Base-by-base conservation (phyloP, 495 filamentous ascomycete genomes). In the Neurospora sp. region DNA sequence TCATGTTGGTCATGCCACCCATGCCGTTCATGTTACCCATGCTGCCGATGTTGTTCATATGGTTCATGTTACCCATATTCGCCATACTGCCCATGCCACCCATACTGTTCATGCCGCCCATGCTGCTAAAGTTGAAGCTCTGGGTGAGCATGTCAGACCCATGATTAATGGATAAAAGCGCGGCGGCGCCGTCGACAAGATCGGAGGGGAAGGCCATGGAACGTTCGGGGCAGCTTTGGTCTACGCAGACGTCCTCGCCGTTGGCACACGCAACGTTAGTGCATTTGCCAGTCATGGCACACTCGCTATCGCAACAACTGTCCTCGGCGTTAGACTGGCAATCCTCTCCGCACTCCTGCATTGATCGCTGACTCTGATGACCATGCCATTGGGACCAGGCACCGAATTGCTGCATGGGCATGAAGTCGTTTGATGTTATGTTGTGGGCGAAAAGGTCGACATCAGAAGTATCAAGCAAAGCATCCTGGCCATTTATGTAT, bases 261-360 rank as follows among this genome's bases (percentile, higher is more conserved):
- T 78, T 76, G 68, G 77, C 79, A 68, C 80, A 82, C 39, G 76
- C 77, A 35, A 73, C 39, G 31, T 78, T 74, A 18, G 77, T 77
- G 53, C 80, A 82, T 71, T 79, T 81, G 72, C 76, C 80, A n/a
- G 76, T 78, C 79, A 81, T 79, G 78, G 78, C 79, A 69, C 80
- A 82, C 76, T 82, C 71, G 74, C 78, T 81, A 53, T 80, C 77
- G 65, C 80, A 82, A 39, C 80, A 81, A 65, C 74, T 77, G 68
- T 73, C 73, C 69, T 74, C 77, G 68, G 35, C 76, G 53, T 75
- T 74, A 35, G 78, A 80, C 9, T 72, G 74, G 74, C 78, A 77
- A 61, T 80, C 79, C 11, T 80, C 80, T 39, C 80, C 80, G 68
- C 69, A 74, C 68, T 74, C 74, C 46, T 75, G 76, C 70, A 73